phyloP scores from a whole-genome alignment of 2,329 filamentous ascomycete genomes.

The Fusarium globosum region DNA sequence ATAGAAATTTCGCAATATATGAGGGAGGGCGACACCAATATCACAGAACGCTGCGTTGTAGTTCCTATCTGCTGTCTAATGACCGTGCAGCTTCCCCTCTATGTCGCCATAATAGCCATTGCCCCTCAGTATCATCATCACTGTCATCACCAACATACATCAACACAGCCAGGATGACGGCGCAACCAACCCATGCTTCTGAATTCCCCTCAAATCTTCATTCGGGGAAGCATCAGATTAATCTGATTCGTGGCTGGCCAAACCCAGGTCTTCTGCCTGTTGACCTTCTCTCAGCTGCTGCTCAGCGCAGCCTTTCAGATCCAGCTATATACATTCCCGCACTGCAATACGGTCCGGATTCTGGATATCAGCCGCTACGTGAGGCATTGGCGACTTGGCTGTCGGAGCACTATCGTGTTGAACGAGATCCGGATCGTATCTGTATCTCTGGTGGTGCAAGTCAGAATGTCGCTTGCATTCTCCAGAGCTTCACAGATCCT shows the following conservation, averaged over 20 bases:
- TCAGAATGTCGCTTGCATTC: constrained; percentile 81
- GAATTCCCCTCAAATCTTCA: constrained; percentile 34
- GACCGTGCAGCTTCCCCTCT: background rate
- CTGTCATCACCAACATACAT: background rate
- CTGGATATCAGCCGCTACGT: constrained; percentile 77
- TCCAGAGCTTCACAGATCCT: constrained; percentile 85
- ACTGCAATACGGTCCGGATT: constrained; percentile 84
- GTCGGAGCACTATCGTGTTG: constrained; percentile 65
- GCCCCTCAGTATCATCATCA: constrained; percentile 17
- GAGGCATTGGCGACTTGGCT: constrained; percentile 78
- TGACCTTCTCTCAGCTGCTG: constrained; percentile 68
- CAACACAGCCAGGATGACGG: constrained; percentile 1
- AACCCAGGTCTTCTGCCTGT: constrained; percentile 72
- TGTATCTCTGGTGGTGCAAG: constrained; percentile 87
- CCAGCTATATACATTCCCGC: constrained; percentile 68
- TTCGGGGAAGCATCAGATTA: constrained; percentile 61
- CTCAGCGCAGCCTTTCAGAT: constrained; percentile 70
- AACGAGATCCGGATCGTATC: constrained; percentile 67
- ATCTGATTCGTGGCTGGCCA: constrained; percentile 77
- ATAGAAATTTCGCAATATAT: background rate
- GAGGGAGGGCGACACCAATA: background rate
- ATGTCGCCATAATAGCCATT: constrained; percentile 1
- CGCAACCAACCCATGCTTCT: constrained; percentile 24
- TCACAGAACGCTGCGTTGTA: background rate
- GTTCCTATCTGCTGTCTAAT: background rate